Base-by-base conservation (phyloP, 2,329 filamentous ascomycete genomes). In the Ceratocystis smalleyi region DNA sequence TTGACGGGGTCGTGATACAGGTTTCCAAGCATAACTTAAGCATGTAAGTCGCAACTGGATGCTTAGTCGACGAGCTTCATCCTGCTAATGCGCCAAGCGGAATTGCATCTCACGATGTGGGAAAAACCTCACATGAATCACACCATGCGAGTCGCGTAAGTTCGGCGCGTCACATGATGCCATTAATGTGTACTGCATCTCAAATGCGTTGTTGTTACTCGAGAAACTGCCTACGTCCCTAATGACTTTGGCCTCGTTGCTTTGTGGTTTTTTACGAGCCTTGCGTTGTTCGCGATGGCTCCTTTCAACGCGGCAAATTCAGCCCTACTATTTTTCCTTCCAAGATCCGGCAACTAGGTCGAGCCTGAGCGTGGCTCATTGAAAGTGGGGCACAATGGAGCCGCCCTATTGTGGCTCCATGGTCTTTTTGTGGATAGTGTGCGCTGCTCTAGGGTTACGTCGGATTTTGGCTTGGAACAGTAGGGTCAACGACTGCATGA, bases 71-170 rank as follows among this genome's bases (percentile, higher is more conserved):
- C 22, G 19, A 35, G 22, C n/a, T 51, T n/a, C 40, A 55, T 10
- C 40, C 45, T 8, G 35, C 40, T 40, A 61, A 64, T 66, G 65
- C 65, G 65, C 65, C 65, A 63, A 66, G 43, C 61, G 49, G 61
- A 60, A 66, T 66, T 66, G 65, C n/a, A 61, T 24, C 10, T 17
- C 22, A 6, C 6, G 8, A 7, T 19, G 19, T 19, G n/a, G 24
- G 15, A 24, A 43, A 30, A 35, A 35, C 19, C 7, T 5, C 5
- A 7, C 43, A 27, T 47, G 30, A 61, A 45, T 19, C 5, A 15
- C 24, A 57, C 30, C n/a, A 24, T 15, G 61, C 43, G 40, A 49
- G 43, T 66, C 65, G 65, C 65, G 65, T 66, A 47, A 59, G 43
- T 64, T 61, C 19, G 62, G 47, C 61, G 61, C 65, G 65, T 63